These are phyloP conservation scores for Gossypium schwendimanii DNA, from an alignment of 441 rosid genomes.

Conservation along the genomic window DNA sequence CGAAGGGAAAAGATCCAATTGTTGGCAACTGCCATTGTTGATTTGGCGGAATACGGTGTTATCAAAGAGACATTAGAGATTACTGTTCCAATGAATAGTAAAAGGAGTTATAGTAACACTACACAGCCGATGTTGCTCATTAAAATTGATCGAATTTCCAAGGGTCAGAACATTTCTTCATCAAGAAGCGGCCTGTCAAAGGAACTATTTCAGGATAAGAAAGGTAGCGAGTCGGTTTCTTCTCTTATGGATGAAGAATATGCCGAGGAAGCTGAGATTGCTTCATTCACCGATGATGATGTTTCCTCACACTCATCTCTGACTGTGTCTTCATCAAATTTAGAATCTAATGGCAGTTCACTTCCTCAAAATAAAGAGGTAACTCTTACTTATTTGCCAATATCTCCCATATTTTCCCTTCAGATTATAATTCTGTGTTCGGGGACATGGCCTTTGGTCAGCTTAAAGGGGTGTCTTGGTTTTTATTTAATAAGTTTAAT, in stretches of 20 bases:
- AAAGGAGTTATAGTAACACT: conserved; percentile 66
- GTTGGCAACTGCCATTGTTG: conserved; percentile 64
- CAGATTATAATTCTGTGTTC: background rate
- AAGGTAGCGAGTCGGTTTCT: conserved; percentile 57
- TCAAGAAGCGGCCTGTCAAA: conserved; percentile 31
- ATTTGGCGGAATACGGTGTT: conserved; percentile 71
- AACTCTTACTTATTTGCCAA: background rate
- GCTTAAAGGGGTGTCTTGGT: conserved; percentile 14
- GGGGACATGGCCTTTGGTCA: background rate
- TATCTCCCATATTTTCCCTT: background rate
- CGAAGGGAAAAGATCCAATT: conserved; percentile 81
- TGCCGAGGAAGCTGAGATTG: conserved; percentile 71
- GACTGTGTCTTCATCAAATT: conserved; percentile 39
- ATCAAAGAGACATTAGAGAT: conserved; percentile 40
- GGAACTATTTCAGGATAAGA: conserved; percentile 33
- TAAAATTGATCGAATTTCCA: conserved; percentile 52
- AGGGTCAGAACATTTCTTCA: conserved; percentile 35
- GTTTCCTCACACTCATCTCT: conserved; percentile 71
- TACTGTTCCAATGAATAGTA: conserved; percentile 66
- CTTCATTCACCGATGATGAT: conserved; percentile 71
- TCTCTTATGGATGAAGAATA: conserved; percentile 71
- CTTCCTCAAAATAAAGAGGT: conserved; percentile 49
- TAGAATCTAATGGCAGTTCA: conserved; percentile 40
- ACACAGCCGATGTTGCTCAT: conserved; percentile 66
- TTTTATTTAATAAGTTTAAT: conserved; percentile 2